Evolutionary conservation across 768 basidiomycete species (phyloP).

Genomic region (Rhizopogon rudus): DNA sequence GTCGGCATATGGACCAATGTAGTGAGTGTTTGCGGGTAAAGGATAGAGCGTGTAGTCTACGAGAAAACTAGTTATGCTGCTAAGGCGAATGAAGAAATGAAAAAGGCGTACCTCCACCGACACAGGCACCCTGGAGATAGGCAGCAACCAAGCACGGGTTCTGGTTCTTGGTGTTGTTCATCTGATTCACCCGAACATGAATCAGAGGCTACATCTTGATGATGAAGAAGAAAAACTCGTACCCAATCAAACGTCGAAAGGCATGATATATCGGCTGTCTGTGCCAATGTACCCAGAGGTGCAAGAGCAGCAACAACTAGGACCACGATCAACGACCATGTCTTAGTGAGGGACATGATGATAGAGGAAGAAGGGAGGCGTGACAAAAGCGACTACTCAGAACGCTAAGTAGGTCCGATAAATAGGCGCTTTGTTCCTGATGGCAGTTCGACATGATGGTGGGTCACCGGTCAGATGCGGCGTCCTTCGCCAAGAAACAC

Average conservation of each 20-base stretch:
- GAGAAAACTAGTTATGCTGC: conserved; percentile 2
- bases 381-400: not conserved
- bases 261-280: conserved; percentile 20
- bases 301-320: conserved; percentile 14
- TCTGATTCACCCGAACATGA: conserved; percentile 9
- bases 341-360: conserved; percentile 3
- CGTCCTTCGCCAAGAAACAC: not conserved
- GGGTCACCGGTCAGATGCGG: not conserved
- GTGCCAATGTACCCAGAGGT: conserved; percentile 15
- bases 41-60: conserved; percentile 34
- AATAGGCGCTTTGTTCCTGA: conserved; percentile 7
- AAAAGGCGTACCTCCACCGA: conserved; percentile 33
- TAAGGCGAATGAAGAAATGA: conserved; percentile 3
- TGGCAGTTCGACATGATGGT: conserved; percentile 5
- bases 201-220: not conserved
- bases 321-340: conserved; percentile 14
- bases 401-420: not conserved
- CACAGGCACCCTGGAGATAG: conserved; percentile 38
- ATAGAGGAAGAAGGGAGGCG: conserved; percentile 3
- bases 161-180: conserved; percentile 40
- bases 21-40: conserved; percentile 29
- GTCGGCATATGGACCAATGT: conserved; percentile 28
- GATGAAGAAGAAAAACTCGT: not conserved
- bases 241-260: conserved; percentile 22
- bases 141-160: conserved; percentile 44